phyloP scores from a whole-genome alignment of 164 flowering plant species.

The Euptelea pleiosperma region DNA sequence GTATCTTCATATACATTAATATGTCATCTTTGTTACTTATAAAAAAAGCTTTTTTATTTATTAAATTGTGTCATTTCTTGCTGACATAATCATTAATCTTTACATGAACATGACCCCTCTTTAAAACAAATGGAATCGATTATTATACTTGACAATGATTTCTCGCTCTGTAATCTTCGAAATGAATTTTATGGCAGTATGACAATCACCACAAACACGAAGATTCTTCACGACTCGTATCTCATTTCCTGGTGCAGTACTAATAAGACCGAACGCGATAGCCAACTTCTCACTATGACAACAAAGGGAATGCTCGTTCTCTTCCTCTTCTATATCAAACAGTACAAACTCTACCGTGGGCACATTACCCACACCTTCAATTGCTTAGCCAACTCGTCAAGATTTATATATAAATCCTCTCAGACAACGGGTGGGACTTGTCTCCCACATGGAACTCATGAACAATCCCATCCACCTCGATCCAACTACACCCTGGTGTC shows the following conservation, averaged over 20 bases:
- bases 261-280: constrained; percentile 30
- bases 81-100: constrained; percentile 19
- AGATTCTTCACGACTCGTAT: constrained; percentile 32
- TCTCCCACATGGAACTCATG: constrained; percentile 34
- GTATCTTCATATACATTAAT: too few species aligned
- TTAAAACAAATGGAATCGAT: constrained; percentile 29
- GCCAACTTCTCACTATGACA: constrained; percentile 38
- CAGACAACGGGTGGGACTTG: constrained; percentile 18
- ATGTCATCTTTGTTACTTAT: too few species aligned
- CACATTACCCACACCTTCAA: constrained; percentile 22
- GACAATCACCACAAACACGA: constrained; percentile 34
- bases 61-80: too few species aligned
- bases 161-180: constrained; percentile 26
- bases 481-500: constrained; percentile 33
- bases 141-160: constrained; percentile 28
- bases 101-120: constrained; percentile 35
- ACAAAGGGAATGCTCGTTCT: constrained; percentile 30
- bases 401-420: constrained; percentile 26
- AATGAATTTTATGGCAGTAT: constrained; percentile 27
- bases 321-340: constrained; percentile 35
- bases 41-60: too few species aligned
- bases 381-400: constrained; percentile 24
- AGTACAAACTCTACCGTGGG: constrained; percentile 27
- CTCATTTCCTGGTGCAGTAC: constrained; percentile 4
- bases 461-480: constrained; percentile 27